These are phyloP conservation scores for Cicer cuneatum DNA, from an alignment of 306 rosid species.

Conservation along the genomic window DNA sequence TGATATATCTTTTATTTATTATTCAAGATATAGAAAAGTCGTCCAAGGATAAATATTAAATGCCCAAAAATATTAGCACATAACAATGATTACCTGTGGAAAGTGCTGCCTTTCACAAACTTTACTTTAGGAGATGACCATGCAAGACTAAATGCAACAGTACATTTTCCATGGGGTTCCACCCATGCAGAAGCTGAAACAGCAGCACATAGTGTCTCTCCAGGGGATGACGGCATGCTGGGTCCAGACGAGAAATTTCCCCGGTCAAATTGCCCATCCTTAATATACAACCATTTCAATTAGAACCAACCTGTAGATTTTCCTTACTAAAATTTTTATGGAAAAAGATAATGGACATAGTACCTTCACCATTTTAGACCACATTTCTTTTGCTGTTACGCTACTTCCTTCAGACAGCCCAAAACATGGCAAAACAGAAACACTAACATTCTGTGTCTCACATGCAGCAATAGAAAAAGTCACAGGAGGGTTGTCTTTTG, in stretches of 20 bases:
- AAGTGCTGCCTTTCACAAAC: constrained; percentile 87
- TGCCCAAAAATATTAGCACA: constrained; percentile 21
- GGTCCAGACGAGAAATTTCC: constrained; percentile 81
- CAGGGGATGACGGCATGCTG: constrained; percentile 86
- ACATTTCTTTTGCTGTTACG: constrained; percentile 80
- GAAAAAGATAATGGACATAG: constrained; percentile 27
- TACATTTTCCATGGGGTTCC: constrained; percentile 98
- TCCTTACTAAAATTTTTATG: constrained; percentile 10
- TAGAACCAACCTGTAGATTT: constrained; percentile 41
- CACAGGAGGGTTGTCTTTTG: constrained; percentile 91
- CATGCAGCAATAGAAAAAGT: constrained; percentile 93
- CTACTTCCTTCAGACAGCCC: constrained; percentile 82
- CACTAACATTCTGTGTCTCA: constrained; percentile 95
- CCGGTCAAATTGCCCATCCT: constrained; percentile 94
- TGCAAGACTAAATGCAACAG: constrained; percentile 88
- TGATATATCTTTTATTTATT: constrained; percentile 26
- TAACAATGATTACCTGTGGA: constrained; percentile 66
- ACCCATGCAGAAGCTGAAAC: constrained; percentile 98
- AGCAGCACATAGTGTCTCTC: constrained; percentile 94
- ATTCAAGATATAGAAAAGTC: constrained; percentile 14
- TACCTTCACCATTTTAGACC: constrained; percentile 90
- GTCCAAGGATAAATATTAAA: constrained; percentile 35
- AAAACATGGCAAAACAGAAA: constrained; percentile 88
- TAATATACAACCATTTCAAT: constrained; percentile 43
- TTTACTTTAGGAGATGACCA: constrained; percentile 98